Base-by-base conservation (phyloP, 495 filamentous ascomycete genomes). In the Xylona heveae region DNA sequence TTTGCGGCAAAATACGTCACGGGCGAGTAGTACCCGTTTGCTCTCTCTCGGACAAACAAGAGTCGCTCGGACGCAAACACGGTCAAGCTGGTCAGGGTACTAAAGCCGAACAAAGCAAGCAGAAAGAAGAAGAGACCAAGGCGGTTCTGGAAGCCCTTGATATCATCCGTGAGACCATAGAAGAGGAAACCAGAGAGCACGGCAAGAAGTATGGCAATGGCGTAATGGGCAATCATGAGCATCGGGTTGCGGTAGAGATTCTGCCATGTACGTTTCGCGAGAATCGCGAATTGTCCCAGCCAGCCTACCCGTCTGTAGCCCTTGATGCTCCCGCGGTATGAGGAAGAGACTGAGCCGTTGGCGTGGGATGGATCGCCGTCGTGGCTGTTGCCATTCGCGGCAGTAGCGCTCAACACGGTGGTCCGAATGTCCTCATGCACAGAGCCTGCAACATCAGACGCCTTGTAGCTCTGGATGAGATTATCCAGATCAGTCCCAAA, bases 101-200 rank as follows among this genome's bases (percentile, higher is more conserved):
- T 85, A 59, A 99, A 99, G 10, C 88, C 88, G 42, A 94, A 99
- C 12, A 99, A 57, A 3, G 88, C 82, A 7, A 99, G 67, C 24
- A 95, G 58, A 60, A 99, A 99, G 62, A 99, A 94, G 64, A 95
- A 95, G 7, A 95, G 62, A 42, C 88, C 88, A n/a, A 99, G 72
- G 13, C 88, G 68, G 51, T 99, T 95, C 50, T 99, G 88, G 65
- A 99, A 99, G 28, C 88, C 90, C 36, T 78, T 71, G 46, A 99
- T 92, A 46, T 95, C 80, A 48, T 90, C 78, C 14, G 79, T 92
- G 38, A 99, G 55, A 5, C 90, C 88, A 40, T 93, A 99, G 62
- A 94, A 99, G 15, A 99, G 69, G 49, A 73, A 94, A 12, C 88
- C 88, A 20, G 82, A 83, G 31, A 99, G 71, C 17, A 93, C 84